phyloP scores from a whole-genome alignment of 2,329 filamentous ascomycete genomes.

The Plenodomus tracheiphilus region DNA sequence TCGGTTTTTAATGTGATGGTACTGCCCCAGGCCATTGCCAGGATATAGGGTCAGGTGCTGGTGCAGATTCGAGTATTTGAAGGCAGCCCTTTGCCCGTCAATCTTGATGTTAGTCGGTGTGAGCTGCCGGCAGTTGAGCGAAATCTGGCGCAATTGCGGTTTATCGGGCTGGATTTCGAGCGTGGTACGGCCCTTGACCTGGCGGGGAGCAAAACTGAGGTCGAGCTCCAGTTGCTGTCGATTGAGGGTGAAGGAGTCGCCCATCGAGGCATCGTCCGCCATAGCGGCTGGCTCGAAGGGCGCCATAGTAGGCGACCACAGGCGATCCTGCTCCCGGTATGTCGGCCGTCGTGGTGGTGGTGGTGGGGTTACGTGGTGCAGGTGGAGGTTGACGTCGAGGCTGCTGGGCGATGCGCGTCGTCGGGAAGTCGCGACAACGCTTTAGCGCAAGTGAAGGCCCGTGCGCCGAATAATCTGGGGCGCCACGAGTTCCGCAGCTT shows the following conservation, averaged over 20 bases:
- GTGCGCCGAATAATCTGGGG: too few relatives aligned
- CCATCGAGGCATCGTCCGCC: slow-evolving; percentile 35
- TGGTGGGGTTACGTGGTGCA: background rate
- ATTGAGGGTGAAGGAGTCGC: slow-evolving; percentile 61
- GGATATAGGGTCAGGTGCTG: slow-evolving; percentile 64
- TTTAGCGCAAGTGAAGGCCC: background rate
- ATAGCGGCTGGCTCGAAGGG: slow-evolving; percentile 35
- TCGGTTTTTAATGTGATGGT: slow-evolving; percentile 74
- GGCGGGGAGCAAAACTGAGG: slow-evolving; percentile 77
- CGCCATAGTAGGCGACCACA: slow-evolving; percentile 34
- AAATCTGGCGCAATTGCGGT: slow-evolving; percentile 58
- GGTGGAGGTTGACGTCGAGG: background rate
- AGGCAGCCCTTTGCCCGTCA: slow-evolving; percentile 43
- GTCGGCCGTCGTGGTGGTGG: slow-evolving; percentile 7
- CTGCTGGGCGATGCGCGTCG: background rate
- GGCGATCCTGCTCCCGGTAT: slow-evolving; percentile 29
- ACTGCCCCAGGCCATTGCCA: slow-evolving; percentile 68
- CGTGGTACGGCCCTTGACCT: slow-evolving; percentile 76
- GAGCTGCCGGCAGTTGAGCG: slow-evolving; percentile 66
- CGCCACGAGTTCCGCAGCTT: too few relatives aligned
- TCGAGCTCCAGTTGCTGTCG: slow-evolving; percentile 90
- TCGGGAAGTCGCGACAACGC: background rate
- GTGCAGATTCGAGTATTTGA: slow-evolving; percentile 67
- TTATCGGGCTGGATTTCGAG: slow-evolving; percentile 73
- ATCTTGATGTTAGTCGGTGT: slow-evolving; percentile 57